phyloP scores from a whole-genome alignment of 371 early-diverging fungal genomes.

The Mortierella sp. region DNA sequence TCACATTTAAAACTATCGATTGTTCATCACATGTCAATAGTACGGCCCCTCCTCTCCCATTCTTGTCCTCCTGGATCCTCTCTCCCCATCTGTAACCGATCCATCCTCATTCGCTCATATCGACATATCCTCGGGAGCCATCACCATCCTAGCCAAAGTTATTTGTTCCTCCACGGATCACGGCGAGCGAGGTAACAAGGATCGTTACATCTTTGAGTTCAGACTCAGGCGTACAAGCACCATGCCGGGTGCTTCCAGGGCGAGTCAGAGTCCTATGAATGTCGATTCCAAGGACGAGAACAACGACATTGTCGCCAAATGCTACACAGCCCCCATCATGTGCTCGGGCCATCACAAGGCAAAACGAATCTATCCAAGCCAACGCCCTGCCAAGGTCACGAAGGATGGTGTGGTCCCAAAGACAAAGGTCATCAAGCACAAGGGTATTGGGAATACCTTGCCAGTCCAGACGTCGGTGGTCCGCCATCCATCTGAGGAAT shows the following conservation, averaged over 20 bases:
- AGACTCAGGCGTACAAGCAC: conserved; percentile 29
- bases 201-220: conserved; percentile 44
- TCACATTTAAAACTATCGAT: too few species aligned
- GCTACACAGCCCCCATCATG: conserved; percentile 40
- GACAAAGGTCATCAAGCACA: conserved; percentile 38
- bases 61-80: conserved; percentile 42
- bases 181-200: conserved; percentile 53
- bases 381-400: conserved; percentile 25
- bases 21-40: background rate
- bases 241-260: background rate
- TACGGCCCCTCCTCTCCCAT: conserved; percentile 39
- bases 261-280: conserved; percentile 4
- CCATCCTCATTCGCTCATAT: conserved; percentile 34
- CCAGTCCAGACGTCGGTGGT: background rate
- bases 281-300: conserved; percentile 7
- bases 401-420: conserved; percentile 22
- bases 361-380: conserved; percentile 31
- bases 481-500: conserved; percentile 6
- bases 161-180: conserved; percentile 52
- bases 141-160: conserved; percentile 46
- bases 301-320: conserved; percentile 23
- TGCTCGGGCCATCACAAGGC: conserved; percentile 54
- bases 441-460: conserved; percentile 2
- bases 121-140: conserved; percentile 33
- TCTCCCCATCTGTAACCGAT: conserved; percentile 45